Conservation (phyloP, 169 alveolate species). For the Eimeria sp. region DNA sequence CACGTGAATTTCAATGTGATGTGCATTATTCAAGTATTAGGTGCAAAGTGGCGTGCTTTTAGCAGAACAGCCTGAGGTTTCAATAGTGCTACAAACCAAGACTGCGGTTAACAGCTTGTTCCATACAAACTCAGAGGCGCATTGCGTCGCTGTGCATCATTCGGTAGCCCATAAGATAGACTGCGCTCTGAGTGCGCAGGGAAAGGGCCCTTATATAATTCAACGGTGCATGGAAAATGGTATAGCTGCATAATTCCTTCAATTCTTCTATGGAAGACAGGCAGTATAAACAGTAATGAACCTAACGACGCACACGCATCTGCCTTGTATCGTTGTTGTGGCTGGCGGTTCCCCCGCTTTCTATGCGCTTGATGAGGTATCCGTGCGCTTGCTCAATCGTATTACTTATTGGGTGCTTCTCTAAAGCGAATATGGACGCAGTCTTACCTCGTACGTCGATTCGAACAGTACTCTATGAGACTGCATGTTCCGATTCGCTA, state of each 20-base stretch:
- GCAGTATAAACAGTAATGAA: background rate
- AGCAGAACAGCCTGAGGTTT: background rate
- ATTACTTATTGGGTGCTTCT: background rate
- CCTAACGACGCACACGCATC: background rate
- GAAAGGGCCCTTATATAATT: background rate
- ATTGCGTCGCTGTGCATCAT: background rate
- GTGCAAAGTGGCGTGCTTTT: background rate
- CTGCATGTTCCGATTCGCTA: background rate
- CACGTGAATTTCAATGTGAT: background rate
- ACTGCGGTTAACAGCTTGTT: background rate
- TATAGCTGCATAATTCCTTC: background rate
- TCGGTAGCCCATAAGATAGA: background rate
- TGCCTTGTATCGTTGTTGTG: background rate
- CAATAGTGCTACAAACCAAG: background rate
- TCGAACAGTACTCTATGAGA: too few relatives aligned
- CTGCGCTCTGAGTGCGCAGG: background rate
- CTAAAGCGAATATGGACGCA: too few relatives aligned
- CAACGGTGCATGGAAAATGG: background rate
- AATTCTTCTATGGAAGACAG: background rate
- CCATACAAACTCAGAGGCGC: background rate
- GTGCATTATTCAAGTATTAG: background rate
- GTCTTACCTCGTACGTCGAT: too few relatives aligned
- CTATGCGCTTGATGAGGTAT: background rate
- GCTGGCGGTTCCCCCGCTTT: background rate
- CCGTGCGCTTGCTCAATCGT: background rate